Conservation (phyloP, 352 stramenopile species). For the Globisporangium middletonii region DNA sequence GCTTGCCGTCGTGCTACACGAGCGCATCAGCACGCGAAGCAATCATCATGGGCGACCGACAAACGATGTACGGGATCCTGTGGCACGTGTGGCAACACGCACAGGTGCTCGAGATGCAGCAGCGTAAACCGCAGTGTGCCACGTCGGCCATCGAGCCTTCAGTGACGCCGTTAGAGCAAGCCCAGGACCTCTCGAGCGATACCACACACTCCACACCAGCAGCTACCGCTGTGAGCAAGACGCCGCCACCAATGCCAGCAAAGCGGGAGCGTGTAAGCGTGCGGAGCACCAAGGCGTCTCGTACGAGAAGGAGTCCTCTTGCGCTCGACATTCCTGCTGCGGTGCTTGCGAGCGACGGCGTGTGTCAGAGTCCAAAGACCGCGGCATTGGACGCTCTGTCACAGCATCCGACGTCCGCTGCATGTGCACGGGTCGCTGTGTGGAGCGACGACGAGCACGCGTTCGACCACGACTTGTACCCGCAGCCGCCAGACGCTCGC, state of each 20-base stretch:
- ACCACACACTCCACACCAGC: too few relatives aligned
- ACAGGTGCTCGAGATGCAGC: slow-evolving; percentile 2
- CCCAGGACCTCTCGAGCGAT: not conserved
- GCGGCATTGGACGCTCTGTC: too few relatives aligned
- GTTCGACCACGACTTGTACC: slow-evolving; percentile 11
- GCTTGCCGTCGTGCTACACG: slow-evolving; percentile 12
- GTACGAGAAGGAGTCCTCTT: slow-evolving; percentile 5
- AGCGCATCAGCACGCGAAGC: slow-evolving; percentile 22
- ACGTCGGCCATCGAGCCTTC: not conserved
- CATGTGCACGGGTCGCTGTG: too few relatives aligned
- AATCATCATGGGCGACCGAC: slow-evolving; percentile 38
- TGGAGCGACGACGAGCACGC: slow-evolving; percentile 1
- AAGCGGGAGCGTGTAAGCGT: not conserved
- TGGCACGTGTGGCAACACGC: slow-evolving; percentile 46
- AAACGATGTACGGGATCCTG: slow-evolving; percentile 38
- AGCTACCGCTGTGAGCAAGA: too few relatives aligned
- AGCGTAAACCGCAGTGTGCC: not conserved
- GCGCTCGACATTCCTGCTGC: slow-evolving; percentile 18
- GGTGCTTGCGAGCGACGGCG: slow-evolving; percentile 12
- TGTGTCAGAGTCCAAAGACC: not conserved
- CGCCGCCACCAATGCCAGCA: not conserved
- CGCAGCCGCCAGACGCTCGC: not conserved
- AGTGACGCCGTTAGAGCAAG: not conserved
- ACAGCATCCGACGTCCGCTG: too few relatives aligned
- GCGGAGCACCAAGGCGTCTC: not conserved